Conservation (phyloP, 2,329 filamentous ascomycete species). For the Penicillium palitans region DNA sequence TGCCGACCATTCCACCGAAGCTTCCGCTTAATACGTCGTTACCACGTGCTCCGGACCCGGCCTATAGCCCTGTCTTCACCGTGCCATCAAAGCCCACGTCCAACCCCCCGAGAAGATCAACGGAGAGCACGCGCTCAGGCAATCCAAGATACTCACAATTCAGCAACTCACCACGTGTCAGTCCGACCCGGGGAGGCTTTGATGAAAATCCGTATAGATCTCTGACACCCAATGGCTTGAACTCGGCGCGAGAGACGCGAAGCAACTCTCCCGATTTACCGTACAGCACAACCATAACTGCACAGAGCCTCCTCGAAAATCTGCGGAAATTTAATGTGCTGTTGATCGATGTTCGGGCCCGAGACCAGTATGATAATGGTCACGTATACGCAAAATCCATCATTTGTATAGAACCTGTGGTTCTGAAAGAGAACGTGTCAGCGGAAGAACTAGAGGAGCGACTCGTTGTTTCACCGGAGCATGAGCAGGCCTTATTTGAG, state of each 20-base stretch:
- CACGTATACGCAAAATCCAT: slow-evolving; percentile 82
- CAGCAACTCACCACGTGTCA: slow-evolving; percentile 35
- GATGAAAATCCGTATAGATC: slow-evolving; percentile 49
- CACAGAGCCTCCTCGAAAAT: slow-evolving; percentile 69
- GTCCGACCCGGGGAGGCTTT: slow-evolving; percentile 34
- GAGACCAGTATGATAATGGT: slow-evolving; percentile 79
- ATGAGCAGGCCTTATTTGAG: slow-evolving; percentile 72
- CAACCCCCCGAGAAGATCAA: slow-evolving; percentile 44
- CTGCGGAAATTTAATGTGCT: slow-evolving; percentile 68
- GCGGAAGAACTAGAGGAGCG: slow-evolving; percentile 61
- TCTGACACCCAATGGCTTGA: slow-evolving; percentile 45
- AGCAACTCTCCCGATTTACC: slow-evolving; percentile 51
- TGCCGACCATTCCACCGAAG: slow-evolving; percentile 46
- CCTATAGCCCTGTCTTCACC: slow-evolving; percentile 49
- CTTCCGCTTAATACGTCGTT: slow-evolving; percentile 44
- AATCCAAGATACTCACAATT: slow-evolving; percentile 41
- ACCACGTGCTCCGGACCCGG: slow-evolving; percentile 50
- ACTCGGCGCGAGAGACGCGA: slow-evolving; percentile 40
- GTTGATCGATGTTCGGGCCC: slow-evolving; percentile 79
- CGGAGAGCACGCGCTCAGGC: slow-evolving; percentile 42
- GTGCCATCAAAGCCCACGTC: slow-evolving; percentile 40
- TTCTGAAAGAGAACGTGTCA: slow-evolving; percentile 66
- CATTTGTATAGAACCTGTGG: slow-evolving; percentile 86
- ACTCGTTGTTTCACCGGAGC: slow-evolving; percentile 49
- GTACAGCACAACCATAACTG: slow-evolving; percentile 63